Conservation (phyloP, 2,329 filamentous ascomycete species). For the Juglanconis oblonga region DNA sequence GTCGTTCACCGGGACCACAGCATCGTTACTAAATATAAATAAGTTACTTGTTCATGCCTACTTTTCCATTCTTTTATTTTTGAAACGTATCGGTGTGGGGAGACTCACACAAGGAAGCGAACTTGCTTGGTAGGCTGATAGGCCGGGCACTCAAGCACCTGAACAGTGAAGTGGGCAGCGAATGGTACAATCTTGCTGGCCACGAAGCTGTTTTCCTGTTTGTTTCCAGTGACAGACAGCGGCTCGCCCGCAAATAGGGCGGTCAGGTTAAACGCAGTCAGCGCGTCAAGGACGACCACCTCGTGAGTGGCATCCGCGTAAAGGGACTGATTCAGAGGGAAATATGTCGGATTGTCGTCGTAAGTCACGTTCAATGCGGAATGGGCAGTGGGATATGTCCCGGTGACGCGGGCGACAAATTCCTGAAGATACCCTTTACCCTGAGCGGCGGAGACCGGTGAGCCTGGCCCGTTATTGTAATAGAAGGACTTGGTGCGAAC, state of each 20-base stretch:
- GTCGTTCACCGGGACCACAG: constrained; percentile 28
- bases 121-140: constrained; percentile 31
- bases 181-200: constrained; percentile 32
- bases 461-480: constrained; percentile 31
- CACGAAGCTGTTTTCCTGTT: constrained; percentile 25
- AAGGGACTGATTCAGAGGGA: constrained; percentile 40
- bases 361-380: constrained; percentile 32
- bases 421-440: constrained; percentile 32
- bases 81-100: no score
- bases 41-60: neutral
- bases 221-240: constrained; percentile 21
- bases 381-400: constrained; percentile 25
- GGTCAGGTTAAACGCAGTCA: constrained; percentile 31
- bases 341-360: constrained; percentile 38
- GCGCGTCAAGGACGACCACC: constrained; percentile 32
- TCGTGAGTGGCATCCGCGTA: constrained; percentile 42
- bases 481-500: constrained; percentile 23
- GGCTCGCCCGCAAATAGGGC: constrained; percentile 28
- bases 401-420: constrained; percentile 30
- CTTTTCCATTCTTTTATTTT: neutral
- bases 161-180: constrained; percentile 30
- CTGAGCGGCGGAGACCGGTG: constrained; percentile 31
- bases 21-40: constrained; percentile 28
- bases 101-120: constrained; percentile 30
- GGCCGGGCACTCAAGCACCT: constrained; percentile 31